Percentiles rank a stretch among this genome's conserved stretches.
Conservation (phyloP, 2,329 filamentous ascomycete genomes). For the Bipolaris cookei region DNA sequence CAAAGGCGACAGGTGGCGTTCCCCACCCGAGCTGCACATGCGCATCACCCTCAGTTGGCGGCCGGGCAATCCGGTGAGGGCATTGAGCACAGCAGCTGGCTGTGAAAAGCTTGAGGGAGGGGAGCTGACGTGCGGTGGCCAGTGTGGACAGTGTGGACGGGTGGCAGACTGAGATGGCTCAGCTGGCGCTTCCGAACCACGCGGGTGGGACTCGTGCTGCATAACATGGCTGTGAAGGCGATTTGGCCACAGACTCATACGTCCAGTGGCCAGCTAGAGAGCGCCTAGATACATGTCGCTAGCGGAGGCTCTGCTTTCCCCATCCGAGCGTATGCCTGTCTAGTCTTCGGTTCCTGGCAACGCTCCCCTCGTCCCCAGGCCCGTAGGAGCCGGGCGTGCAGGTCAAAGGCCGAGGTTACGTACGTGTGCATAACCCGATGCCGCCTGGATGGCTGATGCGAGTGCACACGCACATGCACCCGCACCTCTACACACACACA, state of each 20-base stretch:
- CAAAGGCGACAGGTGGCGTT: conserved; percentile 21
- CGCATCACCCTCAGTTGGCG: conserved; percentile 15
- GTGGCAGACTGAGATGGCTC: conserved; percentile 32
- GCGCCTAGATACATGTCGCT: conserved; percentile 11
- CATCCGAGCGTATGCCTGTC: conserved; percentile 38
- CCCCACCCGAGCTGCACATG: conserved; percentile 16
- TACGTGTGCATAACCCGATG: background rate
- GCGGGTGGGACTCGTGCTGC: conserved; percentile 27
- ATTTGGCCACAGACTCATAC: too few species aligned
- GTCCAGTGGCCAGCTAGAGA: too few species aligned
- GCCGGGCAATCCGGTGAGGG: conserved; percentile 19
- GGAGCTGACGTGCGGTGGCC: conserved; percentile 13
- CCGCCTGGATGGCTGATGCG: background rate
- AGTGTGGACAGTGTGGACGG: background rate
- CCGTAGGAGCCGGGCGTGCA: conserved; percentile 20
- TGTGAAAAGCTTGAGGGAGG: conserved; percentile 20
- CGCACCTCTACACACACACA: background rate
- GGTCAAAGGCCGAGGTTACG: conserved; percentile 4
- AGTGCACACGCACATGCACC: background rate
- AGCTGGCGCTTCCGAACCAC: conserved; percentile 42
- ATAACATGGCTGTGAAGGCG: conserved; percentile 19
- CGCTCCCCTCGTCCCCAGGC: background rate
- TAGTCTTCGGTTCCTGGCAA: conserved; percentile 33
- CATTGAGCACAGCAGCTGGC: background rate
- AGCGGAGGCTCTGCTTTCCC: conserved; percentile 45